Percentiles rank a stretch among this genome's conserved stretches.
Conservation (phyloP, 2,329 filamentous ascomycete species). For the Dothideomycetes sp. region DNA sequence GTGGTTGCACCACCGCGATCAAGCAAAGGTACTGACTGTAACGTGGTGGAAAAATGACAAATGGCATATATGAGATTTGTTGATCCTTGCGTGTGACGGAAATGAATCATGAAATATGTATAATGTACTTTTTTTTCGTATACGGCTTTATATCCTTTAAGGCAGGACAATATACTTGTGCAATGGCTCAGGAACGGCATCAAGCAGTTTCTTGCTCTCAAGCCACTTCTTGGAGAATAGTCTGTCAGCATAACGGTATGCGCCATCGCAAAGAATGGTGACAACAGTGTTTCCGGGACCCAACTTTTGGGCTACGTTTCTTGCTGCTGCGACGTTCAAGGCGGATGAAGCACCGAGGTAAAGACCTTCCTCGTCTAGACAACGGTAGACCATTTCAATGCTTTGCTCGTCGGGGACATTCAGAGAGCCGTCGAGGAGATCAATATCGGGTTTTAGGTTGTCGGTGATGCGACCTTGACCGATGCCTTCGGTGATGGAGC, state of each 20-base stretch:
- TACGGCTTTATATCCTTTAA: conserved; percentile 30
- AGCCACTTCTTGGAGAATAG: conserved; percentile 91
- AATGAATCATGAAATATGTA: too few relatives aligned
- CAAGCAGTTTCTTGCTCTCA: conserved; percentile 70
- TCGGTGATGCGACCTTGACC: conserved; percentile 95
- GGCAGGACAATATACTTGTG: conserved; percentile 92
- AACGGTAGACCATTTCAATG: conserved; percentile 95
- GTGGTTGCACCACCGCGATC: too few relatives aligned
- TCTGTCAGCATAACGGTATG: conserved; percentile 92
- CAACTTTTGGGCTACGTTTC: conserved; percentile 84
- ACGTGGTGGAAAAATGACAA: not conserved
- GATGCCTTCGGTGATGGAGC: conserved; percentile 94
- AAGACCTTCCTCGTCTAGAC: conserved; percentile 88
- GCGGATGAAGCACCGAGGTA: conserved; percentile 92
- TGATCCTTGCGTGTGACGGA: too few relatives aligned
- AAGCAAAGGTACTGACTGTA: not conserved
- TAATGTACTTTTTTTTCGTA: not conserved
- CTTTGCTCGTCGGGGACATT: conserved; percentile 86
- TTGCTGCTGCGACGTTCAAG: conserved; percentile 89
- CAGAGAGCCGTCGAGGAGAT: conserved; percentile 73
- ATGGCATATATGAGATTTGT: not conserved
- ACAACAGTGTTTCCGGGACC: conserved; percentile 86
- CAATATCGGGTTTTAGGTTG: conserved; percentile 79
- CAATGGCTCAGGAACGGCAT: conserved; percentile 72
- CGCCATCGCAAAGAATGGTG: conserved; percentile 88